Base-by-base conservation (phyloP, 257 asterid species). In the Solanum virginianum region DNA sequence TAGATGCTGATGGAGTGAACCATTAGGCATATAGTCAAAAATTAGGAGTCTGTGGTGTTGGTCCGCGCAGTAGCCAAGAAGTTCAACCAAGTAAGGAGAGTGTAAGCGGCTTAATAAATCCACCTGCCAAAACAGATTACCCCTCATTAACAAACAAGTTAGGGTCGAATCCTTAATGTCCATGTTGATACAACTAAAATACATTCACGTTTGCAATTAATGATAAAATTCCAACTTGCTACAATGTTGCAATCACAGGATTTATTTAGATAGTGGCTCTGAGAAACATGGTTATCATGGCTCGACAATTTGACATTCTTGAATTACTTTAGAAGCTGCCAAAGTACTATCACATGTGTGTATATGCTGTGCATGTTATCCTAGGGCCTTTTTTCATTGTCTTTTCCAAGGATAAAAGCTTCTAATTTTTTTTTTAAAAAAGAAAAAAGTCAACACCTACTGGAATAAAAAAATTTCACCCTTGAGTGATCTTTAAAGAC, bases 21-120 rank as follows among this genome's bases (percentile, higher is more conserved):
- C 95, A 45, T 88, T 90, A 0, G 97, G 90, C 93, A 92, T 89
- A 93, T 89, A 92, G 59, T 95, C 96, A 10, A 92, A 91, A 47
- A 95, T 89, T 47, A 95, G 89, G 41, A 93, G 70, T 65, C 98
- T 88, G 53, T 94, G 95, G n/a, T 91, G 91, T 80, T 94, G 92
- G 86, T 95, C 98, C 0, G 98, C 98, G 56, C 98, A 94, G 68
- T 95, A 95, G 60, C 98, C 98, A 60, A 95, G 84, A 13, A 94
- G 93, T 87, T 95, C 91, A 8, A 89, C 87, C 81, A 94, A 86
- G 91, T 89, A 90, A 0, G 94, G 93, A 14, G 92, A 94, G 32
- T 90, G 89, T 81, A 95, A 85, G 6, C 91, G 90, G 88, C 98
- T 94, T 45, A 95, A 85, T 49, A 95, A 86, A 82, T 94, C 98